Evolutionary conservation across 805 yeast species (phyloP), one percentile per base, ranked within the genome.

Genomic region (Zygoascus ofunaensis): DNA sequence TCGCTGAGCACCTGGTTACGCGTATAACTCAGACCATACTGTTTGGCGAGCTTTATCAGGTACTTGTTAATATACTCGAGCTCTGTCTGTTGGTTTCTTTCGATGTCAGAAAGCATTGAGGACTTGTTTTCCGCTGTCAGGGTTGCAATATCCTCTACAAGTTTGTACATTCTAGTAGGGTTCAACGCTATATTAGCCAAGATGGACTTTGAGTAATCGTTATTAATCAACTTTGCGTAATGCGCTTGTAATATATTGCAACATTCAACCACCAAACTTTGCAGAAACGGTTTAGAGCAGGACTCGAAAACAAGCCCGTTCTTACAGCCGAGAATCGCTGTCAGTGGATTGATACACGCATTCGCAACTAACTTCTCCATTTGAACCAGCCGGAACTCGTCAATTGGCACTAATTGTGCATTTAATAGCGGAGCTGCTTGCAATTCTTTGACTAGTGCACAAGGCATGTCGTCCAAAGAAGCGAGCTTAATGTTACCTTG

Each of bases 21-120:
- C 1, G 71, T 71, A 1, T 80, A 72, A 1, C 64, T 53, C 1
- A 68, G 39, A 1, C 70, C 66, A 39, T 70, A 62, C 46, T 66
- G 63, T 24, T 61, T 53, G 1, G 85, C 94, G 42, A 78, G 62
- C 4, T 56, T 58, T 1, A 74, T 80, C 10, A 89, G 70, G 56
- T 78, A 86, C 1, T 97, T 97, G 58, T 89, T 92, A 47, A 90
- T 80, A 58, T 74, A 82, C 48, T 80, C 83, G 18, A 90, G 75
- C 58, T 90, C 98, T 0, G 92, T 84, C 14, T 69, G 71, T 75
- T 72, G 47, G 59, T 68, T 61, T 50, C 63, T 58, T 38, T 68
- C 55, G 15, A 77, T 64, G 54, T 90, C 97, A 46, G 76, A 77
- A 40, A 83, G 66, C 89, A 82, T 82, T 14, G 85, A 77, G 5